phyloP scores from a whole-genome alignment of 768 basidiomycete genomes.

The Galerina sulciceps region DNA sequence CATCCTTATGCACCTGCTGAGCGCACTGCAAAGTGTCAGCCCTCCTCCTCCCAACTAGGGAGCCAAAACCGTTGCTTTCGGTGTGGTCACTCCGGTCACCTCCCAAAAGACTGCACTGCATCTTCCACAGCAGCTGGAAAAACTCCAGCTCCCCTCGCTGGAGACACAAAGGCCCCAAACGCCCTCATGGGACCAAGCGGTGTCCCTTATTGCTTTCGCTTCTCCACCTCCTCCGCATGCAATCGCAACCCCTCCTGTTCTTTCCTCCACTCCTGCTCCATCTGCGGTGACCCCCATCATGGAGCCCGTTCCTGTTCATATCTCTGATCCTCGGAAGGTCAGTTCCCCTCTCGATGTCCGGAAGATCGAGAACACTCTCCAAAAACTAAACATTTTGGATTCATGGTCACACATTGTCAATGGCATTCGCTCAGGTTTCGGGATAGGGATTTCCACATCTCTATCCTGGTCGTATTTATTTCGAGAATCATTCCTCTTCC shows the following conservation, averaged over 20 bases:
- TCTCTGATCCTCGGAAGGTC: conserved; percentile 34
- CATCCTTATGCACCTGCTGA: too few relatives aligned
- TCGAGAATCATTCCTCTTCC: conserved; percentile 38
- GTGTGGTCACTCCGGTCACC: conserved; percentile 27
- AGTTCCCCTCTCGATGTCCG: conserved; percentile 29
- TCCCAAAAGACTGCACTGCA: conserved; percentile 25
- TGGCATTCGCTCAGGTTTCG: conserved; percentile 38
- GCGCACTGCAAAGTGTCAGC: background rate
- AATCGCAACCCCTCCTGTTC: conserved; percentile 18
- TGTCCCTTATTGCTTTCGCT: conserved; percentile 30
- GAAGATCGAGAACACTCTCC: conserved; percentile 17
- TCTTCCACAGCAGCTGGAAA: conserved; percentile 25
- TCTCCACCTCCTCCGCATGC: conserved; percentile 21
- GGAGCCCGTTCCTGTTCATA: conserved; percentile 31
- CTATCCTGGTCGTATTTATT: conserved; percentile 25
- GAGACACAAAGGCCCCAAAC: conserved; percentile 17
- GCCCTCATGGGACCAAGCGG: conserved; percentile 25
- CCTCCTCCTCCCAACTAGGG: background rate
- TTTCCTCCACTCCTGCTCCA: conserved; percentile 31
- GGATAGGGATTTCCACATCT: conserved; percentile 30
- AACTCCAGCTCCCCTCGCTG: conserved; percentile 14
- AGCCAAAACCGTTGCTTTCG: conserved; percentile 26
- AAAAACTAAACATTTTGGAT: conserved; percentile 16
- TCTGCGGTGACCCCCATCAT: conserved; percentile 30
- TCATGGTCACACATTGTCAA: conserved; percentile 31